Conservation (phyloP, 164 flowering plant genomes). For the Macadamia tetraphylla region DNA sequence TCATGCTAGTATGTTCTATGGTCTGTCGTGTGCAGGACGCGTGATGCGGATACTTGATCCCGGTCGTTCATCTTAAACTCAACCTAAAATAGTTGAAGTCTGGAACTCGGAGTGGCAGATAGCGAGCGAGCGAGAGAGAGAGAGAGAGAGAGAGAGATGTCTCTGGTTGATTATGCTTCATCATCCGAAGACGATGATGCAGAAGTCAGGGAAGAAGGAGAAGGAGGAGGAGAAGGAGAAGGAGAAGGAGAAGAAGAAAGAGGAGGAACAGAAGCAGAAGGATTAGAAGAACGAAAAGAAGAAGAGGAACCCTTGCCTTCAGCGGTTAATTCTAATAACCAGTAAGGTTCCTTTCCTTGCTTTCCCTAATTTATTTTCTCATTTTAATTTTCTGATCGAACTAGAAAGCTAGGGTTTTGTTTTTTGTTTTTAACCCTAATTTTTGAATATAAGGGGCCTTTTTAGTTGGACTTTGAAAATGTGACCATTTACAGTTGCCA, state of each 20-base stretch:
- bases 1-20: too few species aligned
- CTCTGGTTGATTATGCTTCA: conserved; percentile 63
- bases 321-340: conserved; percentile 13
- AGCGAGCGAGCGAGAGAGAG: not conserved
- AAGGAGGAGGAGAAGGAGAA: conserved; percentile 8
- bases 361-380: not conserved
- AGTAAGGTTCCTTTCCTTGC: conserved; percentile 16
- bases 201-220: conserved; percentile 15
- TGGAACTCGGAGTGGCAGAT: not conserved
- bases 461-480: too few species aligned
- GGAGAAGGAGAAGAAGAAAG: conserved; percentile 16
- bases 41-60: too few species aligned
- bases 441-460: too few species aligned
- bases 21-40: too few species aligned
- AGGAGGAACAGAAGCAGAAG: conserved; percentile 5
- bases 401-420: conserved; percentile 5
- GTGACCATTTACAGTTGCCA: too few species aligned
- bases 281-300: too few species aligned
- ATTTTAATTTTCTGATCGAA: not conserved
- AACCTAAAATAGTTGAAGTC: too few species aligned
- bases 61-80: too few species aligned
- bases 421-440: not conserved
- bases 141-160: conserved; percentile 31
- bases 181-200: conserved; percentile 37
- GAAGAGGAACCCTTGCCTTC: conserved; percentile 1